These are phyloP conservation scores for Pythium aquatile DNA, from an alignment of 352 stramenopile species.

Conservation along the genomic window DNA sequence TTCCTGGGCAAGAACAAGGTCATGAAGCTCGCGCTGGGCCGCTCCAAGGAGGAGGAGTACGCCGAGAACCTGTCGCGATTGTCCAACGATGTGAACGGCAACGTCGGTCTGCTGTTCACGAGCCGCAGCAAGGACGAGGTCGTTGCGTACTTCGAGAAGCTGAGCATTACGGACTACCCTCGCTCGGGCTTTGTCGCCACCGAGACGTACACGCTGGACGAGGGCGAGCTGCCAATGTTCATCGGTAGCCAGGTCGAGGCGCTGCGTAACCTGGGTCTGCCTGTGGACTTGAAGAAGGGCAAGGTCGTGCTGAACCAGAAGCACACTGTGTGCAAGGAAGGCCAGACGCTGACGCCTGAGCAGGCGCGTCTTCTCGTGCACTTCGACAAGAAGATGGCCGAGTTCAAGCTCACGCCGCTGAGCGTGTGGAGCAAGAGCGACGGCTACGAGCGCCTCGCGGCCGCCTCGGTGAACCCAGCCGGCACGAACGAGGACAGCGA, in stretches of 20 bases:
- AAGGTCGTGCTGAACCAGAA: constrained; percentile 91
- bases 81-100: constrained; percentile 89
- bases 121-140: constrained; percentile 89
- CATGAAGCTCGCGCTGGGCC: constrained; percentile 95
- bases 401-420: constrained; percentile 81
- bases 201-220: constrained; percentile 85
- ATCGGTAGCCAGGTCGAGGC: constrained; percentile 96
- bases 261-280: constrained; percentile 94
- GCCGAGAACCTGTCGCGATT: constrained; percentile 93
- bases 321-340: constrained; percentile 94
- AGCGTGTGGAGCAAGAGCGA: constrained; percentile 70
- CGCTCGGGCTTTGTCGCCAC: constrained; percentile 92
- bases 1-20: constrained; percentile 99
- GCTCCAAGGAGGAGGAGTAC: constrained; percentile 95
- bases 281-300: constrained; percentile 96
- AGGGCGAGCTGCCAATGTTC: constrained; percentile 90
- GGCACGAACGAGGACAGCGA: constrained; percentile 55
- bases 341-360: constrained; percentile 93
- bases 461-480: constrained; percentile 34
- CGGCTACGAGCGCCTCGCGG: constrained; percentile 70
- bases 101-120: constrained; percentile 96
- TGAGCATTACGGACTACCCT: constrained; percentile 93
- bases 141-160: constrained; percentile 90
- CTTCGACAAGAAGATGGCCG: constrained; percentile 87
- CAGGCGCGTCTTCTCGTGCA: constrained; percentile 95